These are phyloP conservation scores for Pezicula carpinea DNA, from an alignment of 2,329 filamentous ascomycete species.

Conservation along the genomic window DNA sequence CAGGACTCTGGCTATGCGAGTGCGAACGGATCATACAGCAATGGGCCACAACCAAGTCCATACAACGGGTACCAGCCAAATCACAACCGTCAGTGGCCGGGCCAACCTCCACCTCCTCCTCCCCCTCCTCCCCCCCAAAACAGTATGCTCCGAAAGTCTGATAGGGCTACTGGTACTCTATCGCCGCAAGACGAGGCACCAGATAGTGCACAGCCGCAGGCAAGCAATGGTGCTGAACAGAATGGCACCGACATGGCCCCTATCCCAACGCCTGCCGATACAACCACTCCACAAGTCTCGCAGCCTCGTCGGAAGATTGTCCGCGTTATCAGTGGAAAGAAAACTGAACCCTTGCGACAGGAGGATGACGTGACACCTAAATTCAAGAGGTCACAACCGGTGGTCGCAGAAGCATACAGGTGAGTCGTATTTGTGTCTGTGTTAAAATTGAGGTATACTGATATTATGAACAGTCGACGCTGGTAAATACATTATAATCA, in stretches of 20 bases:
- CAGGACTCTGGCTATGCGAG: constrained; percentile 28
- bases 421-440: constrained; percentile 11
- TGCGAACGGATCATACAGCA: constrained; percentile 22
- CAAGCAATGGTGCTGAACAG: neutral
- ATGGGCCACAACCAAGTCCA: constrained; percentile 10
- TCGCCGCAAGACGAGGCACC: neutral
- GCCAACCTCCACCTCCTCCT: neutral
- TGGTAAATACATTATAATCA: constrained; percentile 27
- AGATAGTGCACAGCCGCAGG: neutral
- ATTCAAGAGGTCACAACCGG: constrained; percentile 33
- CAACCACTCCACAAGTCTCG: constrained; percentile 21
- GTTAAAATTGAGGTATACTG: constrained; percentile 12
- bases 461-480: constrained; percentile 28
- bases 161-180: neutral
- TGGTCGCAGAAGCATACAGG: constrained; percentile 35
- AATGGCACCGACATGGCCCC: constrained; percentile 14
- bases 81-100: constrained; percentile 2
- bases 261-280: constrained; percentile 24
- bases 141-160: neutral
- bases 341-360: constrained; percentile 24
- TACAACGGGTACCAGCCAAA: constrained; percentile 7
- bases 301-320: constrained; percentile 8
- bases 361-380: constrained; percentile 28
- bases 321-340: constrained; percentile 11
- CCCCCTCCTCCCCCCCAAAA: constrained; percentile 4